Evolutionary conservation across 306 rosid genomes (phyloP), one percentile per base, ranked within the genome.

Genomic region (Trifolium pratense): DNA sequence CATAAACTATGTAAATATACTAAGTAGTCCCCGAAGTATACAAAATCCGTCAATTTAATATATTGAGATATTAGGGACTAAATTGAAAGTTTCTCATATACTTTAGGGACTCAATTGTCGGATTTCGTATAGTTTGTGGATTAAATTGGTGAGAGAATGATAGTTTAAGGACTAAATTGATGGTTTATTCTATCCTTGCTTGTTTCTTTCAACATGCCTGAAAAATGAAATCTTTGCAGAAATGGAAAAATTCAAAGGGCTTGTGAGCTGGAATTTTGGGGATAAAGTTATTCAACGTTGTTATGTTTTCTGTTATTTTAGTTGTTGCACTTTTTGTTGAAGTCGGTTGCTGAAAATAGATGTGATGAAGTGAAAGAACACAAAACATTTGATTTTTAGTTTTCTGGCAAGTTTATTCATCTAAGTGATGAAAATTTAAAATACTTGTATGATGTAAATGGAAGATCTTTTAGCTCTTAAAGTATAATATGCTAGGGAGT

Each of bases 281-380:
- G 3, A 15, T 21, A 23, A 52, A 20, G 2, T 49, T 68, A 43
- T 39, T 53, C 62, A 12, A 55, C 46, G 39, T 40, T 77, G 42
- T 49, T 60, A 48, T 57, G 13, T 71, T n/a, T 66, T 12, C 12
- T 42, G 14, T 51, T 58, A 21, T 20, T 0, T 48, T 36, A 29
- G 39, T 59, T 55, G 6, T 49, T 37, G 6, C 15, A 32, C 31
- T 45, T 60, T 72, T 63, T 32, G 51, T 32, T 71, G 21, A 56
- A 66, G 42, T 60, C 25, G 32, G 13, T 61, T 6, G 17, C 4
- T 13, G 52, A 17, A 63, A 53, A 13, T 79, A 13, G 23, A 49
- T 56, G 16, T 59, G 52, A 67, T 60, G 31, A 59, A 9, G 76
- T 4, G 6, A 17, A 79, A n/a, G 14, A 73, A 16, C 16, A 40